Evolutionary conservation across 108 stramenopile genomes (phyloP), one percentile per base, ranked within the genome.

Genomic region (Nitzschia palea): DNA sequence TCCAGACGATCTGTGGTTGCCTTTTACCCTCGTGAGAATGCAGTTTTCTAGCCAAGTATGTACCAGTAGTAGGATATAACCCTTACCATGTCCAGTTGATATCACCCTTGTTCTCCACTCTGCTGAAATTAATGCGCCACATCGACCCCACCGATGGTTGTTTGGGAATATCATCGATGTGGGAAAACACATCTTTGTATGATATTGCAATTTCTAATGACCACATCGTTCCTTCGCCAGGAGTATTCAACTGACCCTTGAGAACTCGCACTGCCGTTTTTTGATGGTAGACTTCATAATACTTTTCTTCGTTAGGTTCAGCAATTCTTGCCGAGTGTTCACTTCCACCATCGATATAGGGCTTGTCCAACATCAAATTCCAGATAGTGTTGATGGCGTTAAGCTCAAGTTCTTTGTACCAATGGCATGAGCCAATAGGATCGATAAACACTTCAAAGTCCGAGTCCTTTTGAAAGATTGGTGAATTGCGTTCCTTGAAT

Each of bases 381-480:
- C 95, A 96, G 3, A 83, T 71, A 22, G 91, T 92, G 48, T 88
- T 89, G 47, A 82, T 68, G 10, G 92, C 89, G 76, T 96, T 96
- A 12, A 92, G 69, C 79, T 96, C 95, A 51, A 93, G 79, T 80
- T 95, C 95, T 63, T 93, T 93, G 75, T 95, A 95, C 62, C 84
- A 50, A 65, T 88, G 87, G 74, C 79, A 81, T 23, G 66, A 75
- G 6, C 84, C 87, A 26, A 71, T 58, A 22, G 86, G 77, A 63
- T 96, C 92, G 33, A 96, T 63, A 68, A 96, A 96, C 26, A 96
- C 86, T 77, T 96, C 95, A 78, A 94, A 94, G 67, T 87, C 86
- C 17, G 80, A 82, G 70, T 86, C 80, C 44, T 74, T 68, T 65
- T 94, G 93, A 82, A 78, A 94, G 53, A 94, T 94, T 15, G 90